Evolutionary conservation across 2,329 filamentous ascomycete genomes (phyloP), one percentile per base, ranked within the genome.

Genomic region (Tolypocladium paradoxum): DNA sequence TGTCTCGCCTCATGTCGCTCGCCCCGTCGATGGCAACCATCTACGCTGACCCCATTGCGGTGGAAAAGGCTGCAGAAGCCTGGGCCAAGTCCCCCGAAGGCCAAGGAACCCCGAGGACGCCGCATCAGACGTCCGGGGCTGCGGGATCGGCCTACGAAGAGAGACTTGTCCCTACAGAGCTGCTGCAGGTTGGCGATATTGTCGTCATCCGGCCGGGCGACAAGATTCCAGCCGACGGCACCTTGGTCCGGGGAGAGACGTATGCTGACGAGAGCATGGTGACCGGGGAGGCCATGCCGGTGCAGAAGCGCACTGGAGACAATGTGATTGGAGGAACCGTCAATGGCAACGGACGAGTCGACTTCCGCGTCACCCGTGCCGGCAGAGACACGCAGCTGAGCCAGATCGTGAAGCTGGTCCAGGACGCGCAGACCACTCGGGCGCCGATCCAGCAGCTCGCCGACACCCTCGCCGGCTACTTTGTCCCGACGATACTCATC

Each of bases 201-300:
- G 91, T 97, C 54, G 84, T 97, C 57, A 80, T 99, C 53, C 87
- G 90, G 53, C 93, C 93, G 7, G 93, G 93, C 52, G 93, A 97
- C 73, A 97, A 97, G 73, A 90, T 99, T 54, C 92, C 93, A 2
- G 92, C 92, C 1, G 93, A 99, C 66, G 93, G 93, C 48, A 78
- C 83, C 9, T 81, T 99, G 51, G 89, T 90, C 53, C 83, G 87
- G 51, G 93, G 93, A 34, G 89, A 96, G 69, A 95, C 90, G 36
- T 96, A 95, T 63, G 82, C 96, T 24, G 90, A 99, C 60, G 93
- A 99, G 72, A 96, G 90, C 65, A 97, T 97, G 92, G 91, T 99
- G 49, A 99, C 93, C 6, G 93, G 93, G 59, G 93, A 99, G 72
- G 88, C 93, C 3, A 92, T 96, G 80, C 92, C 93, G 0, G 90